phyloP scores from a whole-genome alignment of 768 basidiomycete species.

The Jaapia argillacea region DNA sequence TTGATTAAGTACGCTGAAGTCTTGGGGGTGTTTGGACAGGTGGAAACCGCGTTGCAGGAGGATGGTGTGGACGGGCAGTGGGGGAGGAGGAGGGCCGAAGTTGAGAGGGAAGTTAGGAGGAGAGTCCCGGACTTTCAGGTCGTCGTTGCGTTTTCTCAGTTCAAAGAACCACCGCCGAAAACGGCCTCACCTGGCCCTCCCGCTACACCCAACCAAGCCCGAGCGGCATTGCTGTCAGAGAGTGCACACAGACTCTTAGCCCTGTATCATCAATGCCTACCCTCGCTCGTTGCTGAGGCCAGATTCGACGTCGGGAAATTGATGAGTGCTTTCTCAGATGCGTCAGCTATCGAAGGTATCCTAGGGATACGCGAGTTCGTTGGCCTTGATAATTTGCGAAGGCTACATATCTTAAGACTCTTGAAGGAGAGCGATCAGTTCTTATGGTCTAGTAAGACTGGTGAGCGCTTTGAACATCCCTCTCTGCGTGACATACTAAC shows the following conservation, averaged over 20 bases:
- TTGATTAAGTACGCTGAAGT: slow-evolving; percentile 62
- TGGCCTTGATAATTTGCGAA: slow-evolving; percentile 49
- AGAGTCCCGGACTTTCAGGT: slow-evolving; percentile 85
- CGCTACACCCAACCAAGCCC: neutral
- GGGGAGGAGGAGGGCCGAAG: slow-evolving; percentile 50
- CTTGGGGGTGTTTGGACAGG: slow-evolving; percentile 31
- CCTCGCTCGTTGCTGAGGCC: slow-evolving; percentile 64
- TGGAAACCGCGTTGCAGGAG: slow-evolving; percentile 49
- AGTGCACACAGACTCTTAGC: slow-evolving; percentile 72
- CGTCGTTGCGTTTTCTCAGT: slow-evolving; percentile 74
- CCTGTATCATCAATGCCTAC: slow-evolving; percentile 76
- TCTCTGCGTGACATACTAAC: neutral
- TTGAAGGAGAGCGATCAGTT: slow-evolving; percentile 76
- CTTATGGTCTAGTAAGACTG: slow-evolving; percentile 63
- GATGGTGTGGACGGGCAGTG: slow-evolving; percentile 61
- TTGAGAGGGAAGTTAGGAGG: slow-evolving; percentile 66
- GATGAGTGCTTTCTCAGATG: slow-evolving; percentile 32
- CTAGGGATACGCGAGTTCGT: too few relatives aligned
- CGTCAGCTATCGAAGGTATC: neutral
- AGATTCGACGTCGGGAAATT: slow-evolving; percentile 84
- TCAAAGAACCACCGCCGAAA: slow-evolving; percentile 9
- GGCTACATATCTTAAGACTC: slow-evolving; percentile 69
- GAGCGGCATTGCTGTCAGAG: slow-evolving; percentile 60
- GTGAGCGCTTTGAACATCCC: slow-evolving; percentile 22
- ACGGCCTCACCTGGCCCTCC: neutral